These are phyloP conservation scores for Lumnitzera littorea DNA, from an alignment of 345 rosid species.

Conservation along the genomic window DNA sequence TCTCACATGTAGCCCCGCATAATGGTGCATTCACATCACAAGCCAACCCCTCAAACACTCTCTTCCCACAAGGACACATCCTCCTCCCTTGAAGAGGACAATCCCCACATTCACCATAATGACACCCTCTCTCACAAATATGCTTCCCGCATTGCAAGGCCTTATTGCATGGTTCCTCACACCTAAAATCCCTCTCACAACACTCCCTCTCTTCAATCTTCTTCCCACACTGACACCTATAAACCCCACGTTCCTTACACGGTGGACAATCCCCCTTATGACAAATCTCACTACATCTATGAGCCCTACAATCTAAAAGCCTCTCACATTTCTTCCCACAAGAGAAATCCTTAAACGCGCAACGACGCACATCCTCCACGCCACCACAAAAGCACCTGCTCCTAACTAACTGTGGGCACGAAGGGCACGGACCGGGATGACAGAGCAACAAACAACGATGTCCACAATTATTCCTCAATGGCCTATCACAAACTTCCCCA, in stretches of 20 bases:
- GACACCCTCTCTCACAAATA: constrained; percentile 73
- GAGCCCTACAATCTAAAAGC: constrained; percentile 47
- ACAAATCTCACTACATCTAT: constrained; percentile 51
- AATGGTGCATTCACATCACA: constrained; percentile 65
- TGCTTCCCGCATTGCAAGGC: constrained; percentile 62
- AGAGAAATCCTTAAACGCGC: constrained; percentile 62
- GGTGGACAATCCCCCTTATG: constrained; percentile 72
- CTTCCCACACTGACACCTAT: constrained; percentile 53
- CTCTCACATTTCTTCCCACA: constrained; percentile 43
- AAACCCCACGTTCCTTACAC: constrained; percentile 49
- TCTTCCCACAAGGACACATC: constrained; percentile 87
- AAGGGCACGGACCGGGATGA: constrained; percentile 90
- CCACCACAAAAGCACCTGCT: constrained; percentile 58
- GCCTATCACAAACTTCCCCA: constrained; percentile 65
- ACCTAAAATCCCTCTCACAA: constrained; percentile 59
- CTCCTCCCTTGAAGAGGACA: constrained; percentile 82
- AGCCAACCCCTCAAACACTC: constrained; percentile 59
- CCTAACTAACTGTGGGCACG: constrained; percentile 71
- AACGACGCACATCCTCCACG: constrained; percentile 57
- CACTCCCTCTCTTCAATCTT: constrained; percentile 63
- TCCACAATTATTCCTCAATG: constrained; percentile 58
- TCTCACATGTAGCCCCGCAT: constrained; percentile 84
- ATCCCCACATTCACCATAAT: constrained; percentile 61
- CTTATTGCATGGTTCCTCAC: constrained; percentile 57
- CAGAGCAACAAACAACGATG: constrained; percentile 72